Percentiles rank a stretch among this genome's conserved stretches.
phyloP scores from a whole-genome alignment of 1,284 basidiomycete species.

The Ceratobasidium sp. region DNA sequence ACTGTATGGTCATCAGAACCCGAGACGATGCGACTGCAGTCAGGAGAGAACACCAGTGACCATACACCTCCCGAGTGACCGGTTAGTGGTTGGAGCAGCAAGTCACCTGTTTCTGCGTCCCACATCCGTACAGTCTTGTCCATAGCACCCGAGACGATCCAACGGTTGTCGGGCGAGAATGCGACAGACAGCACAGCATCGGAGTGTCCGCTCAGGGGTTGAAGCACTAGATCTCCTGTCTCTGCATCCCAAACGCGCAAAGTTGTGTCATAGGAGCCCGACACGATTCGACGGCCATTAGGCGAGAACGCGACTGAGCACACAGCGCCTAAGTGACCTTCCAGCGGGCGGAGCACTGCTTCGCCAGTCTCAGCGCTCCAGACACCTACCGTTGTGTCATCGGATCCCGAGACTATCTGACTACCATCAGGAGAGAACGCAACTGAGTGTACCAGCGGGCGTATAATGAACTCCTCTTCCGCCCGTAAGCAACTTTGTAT shows the following conservation, averaged over 20 bases:
- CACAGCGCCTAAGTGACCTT: conserved; percentile 33
- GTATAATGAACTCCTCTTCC: too few species aligned
- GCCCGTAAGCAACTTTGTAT: not conserved
- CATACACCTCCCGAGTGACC: not conserved
- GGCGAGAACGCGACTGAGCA: conserved; percentile 29
- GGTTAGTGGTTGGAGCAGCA: not conserved
- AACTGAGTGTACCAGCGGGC: not conserved
- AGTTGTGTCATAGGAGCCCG: conserved; percentile 26
- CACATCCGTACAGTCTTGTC: conserved; percentile 21
- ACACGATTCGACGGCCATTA: conserved; percentile 26
- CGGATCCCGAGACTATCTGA: conserved; percentile 15
- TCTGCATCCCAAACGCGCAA: conserved; percentile 36
- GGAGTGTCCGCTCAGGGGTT: too few species aligned
- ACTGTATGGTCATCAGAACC: not conserved
- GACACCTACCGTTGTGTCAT: conserved; percentile 14
- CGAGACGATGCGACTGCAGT: not conserved
- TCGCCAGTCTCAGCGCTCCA: conserved; percentile 37
- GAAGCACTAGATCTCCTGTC: conserved; percentile 3
- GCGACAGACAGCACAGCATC: conserved; percentile 2
- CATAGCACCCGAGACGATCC: conserved; percentile 2
- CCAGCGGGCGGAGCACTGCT: not conserved
- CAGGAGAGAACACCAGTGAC: not conserved
- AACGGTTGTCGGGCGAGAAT: conserved; percentile 19
- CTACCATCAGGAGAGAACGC: conserved; percentile 30
- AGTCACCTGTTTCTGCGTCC: not conserved